Evolutionary conservation across 2,329 filamentous ascomycete genomes (phyloP).

Genomic region (Penicillium psychrosexuale): DNA sequence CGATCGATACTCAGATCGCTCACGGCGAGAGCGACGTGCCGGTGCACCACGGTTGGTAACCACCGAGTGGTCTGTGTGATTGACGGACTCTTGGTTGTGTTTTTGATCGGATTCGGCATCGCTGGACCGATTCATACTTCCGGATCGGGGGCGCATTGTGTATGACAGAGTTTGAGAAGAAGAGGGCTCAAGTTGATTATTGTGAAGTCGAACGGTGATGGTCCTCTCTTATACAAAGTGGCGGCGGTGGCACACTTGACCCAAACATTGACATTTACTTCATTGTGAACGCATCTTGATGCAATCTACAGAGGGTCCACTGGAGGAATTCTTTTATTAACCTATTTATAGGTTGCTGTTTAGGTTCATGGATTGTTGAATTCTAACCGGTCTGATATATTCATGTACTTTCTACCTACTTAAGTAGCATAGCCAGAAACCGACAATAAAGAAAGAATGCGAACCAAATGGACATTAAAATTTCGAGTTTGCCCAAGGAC

Average conservation of each 20-base stretch:
- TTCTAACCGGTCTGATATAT: neutral
- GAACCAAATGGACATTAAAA: neutral
- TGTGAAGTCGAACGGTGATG: neutral
- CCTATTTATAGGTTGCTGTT: accelerated
- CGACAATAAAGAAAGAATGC: neutral
- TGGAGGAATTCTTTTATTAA: neutral
- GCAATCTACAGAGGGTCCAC: neutral
- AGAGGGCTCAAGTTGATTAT: neutral
- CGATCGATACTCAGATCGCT: slow-evolving; percentile 1
- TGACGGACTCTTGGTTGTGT: neutral
- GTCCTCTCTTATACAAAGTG: slow-evolving; percentile 3
- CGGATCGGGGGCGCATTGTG: neutral
- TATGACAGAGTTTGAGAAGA: neutral
- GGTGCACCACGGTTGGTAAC: slow-evolving; percentile 6
- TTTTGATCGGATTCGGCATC: neutral
- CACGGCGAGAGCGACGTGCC: neutral
- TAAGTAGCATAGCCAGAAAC: neutral
- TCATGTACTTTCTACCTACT: no score
- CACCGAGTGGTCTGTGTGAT: slow-evolving; percentile 1
- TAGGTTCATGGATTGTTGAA: no score
- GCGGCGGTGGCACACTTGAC: slow-evolving; percentile 7
- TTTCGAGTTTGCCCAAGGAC: neutral
- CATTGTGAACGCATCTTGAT: slow-evolving; percentile 6
- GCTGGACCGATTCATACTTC: neutral
- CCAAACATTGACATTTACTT: neutral